phyloP scores from a whole-genome alignment of 768 basidiomycete species.

The Rhodotorula diobovata region DNA sequence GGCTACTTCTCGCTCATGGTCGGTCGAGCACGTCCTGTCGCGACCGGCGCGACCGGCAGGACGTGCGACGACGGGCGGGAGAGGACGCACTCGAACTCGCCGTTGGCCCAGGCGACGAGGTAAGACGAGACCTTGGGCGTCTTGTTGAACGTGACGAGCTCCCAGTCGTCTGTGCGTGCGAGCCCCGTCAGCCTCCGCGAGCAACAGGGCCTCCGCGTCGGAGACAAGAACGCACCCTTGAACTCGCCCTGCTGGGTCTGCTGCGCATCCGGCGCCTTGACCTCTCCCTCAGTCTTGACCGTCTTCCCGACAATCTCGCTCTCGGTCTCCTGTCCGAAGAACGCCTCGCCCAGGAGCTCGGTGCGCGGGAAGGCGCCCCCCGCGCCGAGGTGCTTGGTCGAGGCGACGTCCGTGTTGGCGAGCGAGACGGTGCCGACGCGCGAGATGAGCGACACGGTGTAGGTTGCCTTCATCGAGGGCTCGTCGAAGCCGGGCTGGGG shows the following conservation, averaged over 20 bases:
- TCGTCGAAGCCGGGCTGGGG: constrained; percentile 79
- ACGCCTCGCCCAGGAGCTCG: constrained; percentile 42
- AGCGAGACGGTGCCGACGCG: constrained; percentile 68
- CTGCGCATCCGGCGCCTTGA: neutral
- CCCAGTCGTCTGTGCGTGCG: constrained; percentile 57
- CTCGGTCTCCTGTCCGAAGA: constrained; percentile 44
- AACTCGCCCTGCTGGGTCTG: constrained; percentile 37
- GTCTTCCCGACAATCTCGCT: constrained; percentile 48
- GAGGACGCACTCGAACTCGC: constrained; percentile 56
- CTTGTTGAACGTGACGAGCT: constrained; percentile 70
- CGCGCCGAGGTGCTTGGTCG: constrained; percentile 54
- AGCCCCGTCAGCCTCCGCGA: neutral
- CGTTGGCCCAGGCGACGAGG: constrained; percentile 63
- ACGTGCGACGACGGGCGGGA: neutral
- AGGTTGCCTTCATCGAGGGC: constrained; percentile 80
- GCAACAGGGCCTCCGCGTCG: neutral
- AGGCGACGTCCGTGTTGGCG: constrained; percentile 76
- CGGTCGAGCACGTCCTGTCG: too few species aligned
- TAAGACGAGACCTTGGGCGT: constrained; percentile 59
- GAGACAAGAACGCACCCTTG: constrained; percentile 19
- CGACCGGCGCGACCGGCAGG: too few species aligned
- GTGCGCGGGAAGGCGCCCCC: constrained; percentile 35
- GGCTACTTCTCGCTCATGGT: too few species aligned
- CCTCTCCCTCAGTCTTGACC: constrained; percentile 41
- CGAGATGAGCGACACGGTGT: constrained; percentile 54